Percentiles rank a stretch among this genome's conserved stretches.
Conservation (phyloP, 108 stramenopile species). For the Parietichytrium sp. region DNA sequence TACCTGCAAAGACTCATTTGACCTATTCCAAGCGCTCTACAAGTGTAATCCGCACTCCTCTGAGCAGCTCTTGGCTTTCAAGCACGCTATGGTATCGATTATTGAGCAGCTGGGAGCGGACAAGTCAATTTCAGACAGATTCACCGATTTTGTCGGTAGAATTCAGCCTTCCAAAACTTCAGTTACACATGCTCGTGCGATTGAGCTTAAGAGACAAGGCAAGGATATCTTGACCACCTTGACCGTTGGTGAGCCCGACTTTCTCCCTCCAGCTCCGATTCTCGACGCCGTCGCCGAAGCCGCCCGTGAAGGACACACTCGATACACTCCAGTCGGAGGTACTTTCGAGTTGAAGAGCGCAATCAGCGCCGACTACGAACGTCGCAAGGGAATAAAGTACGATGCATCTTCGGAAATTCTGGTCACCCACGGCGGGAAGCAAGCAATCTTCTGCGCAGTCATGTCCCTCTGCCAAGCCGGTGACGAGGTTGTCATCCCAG, state of each 20-base stretch:
- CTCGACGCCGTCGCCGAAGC: conserved; percentile 76
- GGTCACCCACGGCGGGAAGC: conserved; percentile 93
- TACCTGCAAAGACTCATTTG: conserved; percentile 92
- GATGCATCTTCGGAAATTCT: conserved; percentile 77
- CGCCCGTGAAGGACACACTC: conserved; percentile 65
- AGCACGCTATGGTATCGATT: background rate
- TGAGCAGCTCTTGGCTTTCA: background rate
- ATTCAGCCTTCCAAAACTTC: conserved; percentile 37
- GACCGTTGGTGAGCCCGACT: conserved; percentile 97
- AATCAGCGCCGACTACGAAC: conserved; percentile 76
- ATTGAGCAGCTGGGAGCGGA: background rate
- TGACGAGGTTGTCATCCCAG: conserved; percentile 85
- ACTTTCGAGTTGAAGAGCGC: conserved; percentile 75
- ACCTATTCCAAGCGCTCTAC: conserved; percentile 94
- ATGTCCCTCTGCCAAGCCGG: conserved; percentile 78
- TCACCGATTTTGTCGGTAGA: conserved; percentile 21
- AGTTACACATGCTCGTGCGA: conserved; percentile 55
- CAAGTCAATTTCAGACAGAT: background rate
- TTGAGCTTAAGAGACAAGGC: conserved; percentile 58
- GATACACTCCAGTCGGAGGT: conserved; percentile 92
- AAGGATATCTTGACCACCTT: conserved; percentile 74
- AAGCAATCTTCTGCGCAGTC: conserved; percentile 84
- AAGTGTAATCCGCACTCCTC: conserved; percentile 72
- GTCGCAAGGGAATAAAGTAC: conserved; percentile 79
- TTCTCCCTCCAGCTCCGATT: conserved; percentile 77